A percentile compares a stretch with the other conserved stretches of the same genome.
Conservation (phyloP, 1,284 basidiomycete species). For the Ceratobasidium sp. region DNA sequence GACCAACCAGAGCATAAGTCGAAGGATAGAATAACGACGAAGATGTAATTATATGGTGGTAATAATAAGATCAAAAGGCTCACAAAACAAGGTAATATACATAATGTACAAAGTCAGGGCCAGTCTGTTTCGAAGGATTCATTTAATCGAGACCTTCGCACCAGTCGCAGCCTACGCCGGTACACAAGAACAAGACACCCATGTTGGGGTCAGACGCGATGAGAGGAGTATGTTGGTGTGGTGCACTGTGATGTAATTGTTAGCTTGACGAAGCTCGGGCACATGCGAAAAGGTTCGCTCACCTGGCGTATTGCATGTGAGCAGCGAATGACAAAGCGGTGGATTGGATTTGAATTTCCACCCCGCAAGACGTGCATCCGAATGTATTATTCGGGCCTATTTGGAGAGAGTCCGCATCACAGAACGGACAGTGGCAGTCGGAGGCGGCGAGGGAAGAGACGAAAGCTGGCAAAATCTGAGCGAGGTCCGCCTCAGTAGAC, state of each 20-base stretch:
- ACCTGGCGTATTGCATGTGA: constrained; percentile 17
- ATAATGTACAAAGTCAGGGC: background rate
- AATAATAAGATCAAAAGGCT: constrained; percentile 20
- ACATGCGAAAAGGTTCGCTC: background rate
- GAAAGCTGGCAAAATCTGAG: constrained; percentile 36
- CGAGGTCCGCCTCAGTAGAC: constrained; percentile 6
- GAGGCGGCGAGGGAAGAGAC: constrained; percentile 18
- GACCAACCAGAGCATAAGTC: background rate
- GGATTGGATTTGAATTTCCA: constrained; percentile 4
- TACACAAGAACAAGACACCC: constrained; percentile 32
- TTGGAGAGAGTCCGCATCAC: constrained; percentile 14
- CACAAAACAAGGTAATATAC: constrained; percentile 9
- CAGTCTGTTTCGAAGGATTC: background rate
- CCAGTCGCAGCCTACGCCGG: constrained; percentile 26
- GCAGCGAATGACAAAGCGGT: constrained; percentile 31
- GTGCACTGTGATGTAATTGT: background rate
- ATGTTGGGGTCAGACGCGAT: constrained; percentile 37
- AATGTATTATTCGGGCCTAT: constrained; percentile 36
- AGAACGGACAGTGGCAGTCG: constrained; percentile 33
- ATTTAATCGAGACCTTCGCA: constrained; percentile 33
- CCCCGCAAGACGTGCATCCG: constrained; percentile 6
- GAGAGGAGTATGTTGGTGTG: constrained; percentile 28
- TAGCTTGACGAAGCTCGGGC: background rate
- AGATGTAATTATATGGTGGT: constrained; percentile 1
- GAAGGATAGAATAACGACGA: too few species aligned